Conservation (phyloP, 352 stramenopile species). For the Pythium monospermum region DNA sequence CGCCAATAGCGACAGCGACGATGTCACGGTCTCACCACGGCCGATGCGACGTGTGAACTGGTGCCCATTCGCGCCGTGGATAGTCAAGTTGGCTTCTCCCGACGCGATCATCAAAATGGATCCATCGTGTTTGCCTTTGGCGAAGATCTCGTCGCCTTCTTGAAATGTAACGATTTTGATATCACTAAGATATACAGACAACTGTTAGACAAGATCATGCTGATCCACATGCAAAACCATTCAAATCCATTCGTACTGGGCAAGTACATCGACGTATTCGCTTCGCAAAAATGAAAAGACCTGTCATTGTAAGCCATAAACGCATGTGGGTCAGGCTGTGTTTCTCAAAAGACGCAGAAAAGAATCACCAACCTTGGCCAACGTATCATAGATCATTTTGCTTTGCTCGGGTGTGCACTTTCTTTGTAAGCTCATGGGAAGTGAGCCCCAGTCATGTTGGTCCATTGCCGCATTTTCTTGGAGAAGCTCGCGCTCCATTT, state of each 20-base stretch:
- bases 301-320: conserved; percentile 12
- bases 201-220: too few species aligned
- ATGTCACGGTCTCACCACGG: conserved; percentile 67
- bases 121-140: conserved; percentile 48
- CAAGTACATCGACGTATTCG: conserved; percentile 60
- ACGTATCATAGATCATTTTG: conserved; percentile 74
- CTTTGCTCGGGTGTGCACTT: conserved; percentile 69
- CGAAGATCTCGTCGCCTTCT: conserved; percentile 57
- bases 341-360: not conserved
- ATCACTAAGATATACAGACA: conserved; percentile 36
- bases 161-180: conserved; percentile 46
- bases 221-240: not conserved
- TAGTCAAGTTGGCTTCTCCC: conserved; percentile 49
- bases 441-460: conserved; percentile 58
- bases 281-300: conserved; percentile 70
- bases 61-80: conserved; percentile 41
- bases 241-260: conserved; percentile 22
- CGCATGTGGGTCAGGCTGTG: too few species aligned
- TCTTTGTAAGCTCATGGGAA: conserved; percentile 46
- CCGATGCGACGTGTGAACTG: conserved; percentile 47
- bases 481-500: conserved; percentile 55
- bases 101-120: conserved; percentile 73
- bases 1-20: conserved; percentile 59
- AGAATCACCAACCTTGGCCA: conserved; percentile 43
- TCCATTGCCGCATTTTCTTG: conserved; percentile 59